Conservation (phyloP, 2,329 filamentous ascomycete genomes). For the Nemania sp. region DNA sequence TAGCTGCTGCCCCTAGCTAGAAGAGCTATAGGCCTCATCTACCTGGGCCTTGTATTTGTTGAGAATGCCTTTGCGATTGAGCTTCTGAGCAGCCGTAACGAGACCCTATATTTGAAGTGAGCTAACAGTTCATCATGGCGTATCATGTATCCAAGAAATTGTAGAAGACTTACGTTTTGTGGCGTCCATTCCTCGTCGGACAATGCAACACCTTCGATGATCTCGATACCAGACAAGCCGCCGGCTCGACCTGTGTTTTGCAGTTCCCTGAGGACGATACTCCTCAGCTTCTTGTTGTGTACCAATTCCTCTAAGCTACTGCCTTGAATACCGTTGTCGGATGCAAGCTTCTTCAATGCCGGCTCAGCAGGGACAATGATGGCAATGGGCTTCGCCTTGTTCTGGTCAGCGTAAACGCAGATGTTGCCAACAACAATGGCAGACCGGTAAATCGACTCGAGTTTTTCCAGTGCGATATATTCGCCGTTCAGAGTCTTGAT, state of each 20-base stretch:
- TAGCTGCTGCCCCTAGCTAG: constrained; percentile 30
- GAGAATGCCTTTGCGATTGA: constrained; percentile 71
- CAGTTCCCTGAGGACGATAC: constrained; percentile 66
- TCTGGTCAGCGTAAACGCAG: constrained; percentile 58
- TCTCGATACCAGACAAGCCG: constrained; percentile 68
- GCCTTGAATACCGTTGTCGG: constrained; percentile 55
- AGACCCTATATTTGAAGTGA: constrained; percentile 54
- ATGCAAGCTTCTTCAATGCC: constrained; percentile 58
- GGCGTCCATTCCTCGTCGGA: constrained; percentile 77
- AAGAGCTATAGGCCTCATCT: constrained; percentile 59
- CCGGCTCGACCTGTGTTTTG: constrained; percentile 64
- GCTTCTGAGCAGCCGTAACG: constrained; percentile 72
- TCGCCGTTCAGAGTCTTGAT: constrained; percentile 83
- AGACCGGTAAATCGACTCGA: constrained; percentile 59
- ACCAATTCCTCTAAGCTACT: constrained; percentile 68
- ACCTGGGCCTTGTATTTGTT: constrained; percentile 66
- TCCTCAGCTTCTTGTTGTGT: constrained; percentile 67
- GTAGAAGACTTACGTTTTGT: constrained; percentile 63
- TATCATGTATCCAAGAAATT: background rate
- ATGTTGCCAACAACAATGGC: constrained; percentile 58
- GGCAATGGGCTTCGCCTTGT: constrained; percentile 58
- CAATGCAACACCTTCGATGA: constrained; percentile 72
- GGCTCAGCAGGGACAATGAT: constrained; percentile 62
- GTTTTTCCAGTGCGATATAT: constrained; percentile 81
- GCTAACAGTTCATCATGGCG: constrained; percentile 18